These are phyloP conservation scores for Boletus pseudopeckii DNA, from an alignment of 768 basidiomycete genomes.

Conservation along the genomic window DNA sequence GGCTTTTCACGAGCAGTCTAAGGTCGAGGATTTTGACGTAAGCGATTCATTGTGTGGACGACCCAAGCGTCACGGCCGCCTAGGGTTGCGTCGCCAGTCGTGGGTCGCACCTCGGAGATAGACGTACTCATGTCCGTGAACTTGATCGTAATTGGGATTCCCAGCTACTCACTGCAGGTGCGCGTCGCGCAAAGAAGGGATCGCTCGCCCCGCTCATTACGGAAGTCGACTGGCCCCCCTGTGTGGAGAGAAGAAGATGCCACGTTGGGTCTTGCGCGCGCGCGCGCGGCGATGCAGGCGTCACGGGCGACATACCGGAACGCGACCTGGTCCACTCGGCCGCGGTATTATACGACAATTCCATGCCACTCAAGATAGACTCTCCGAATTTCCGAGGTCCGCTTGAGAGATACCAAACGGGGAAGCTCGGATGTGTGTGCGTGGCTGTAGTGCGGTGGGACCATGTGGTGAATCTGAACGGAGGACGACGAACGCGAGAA, in stretches of 20 bases:
- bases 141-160: conserved; percentile 6
- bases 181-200: conserved; percentile 59
- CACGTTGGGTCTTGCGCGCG: conserved; percentile 1
- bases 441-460: conserved; percentile 15
- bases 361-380: conserved; percentile 61
- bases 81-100: conserved; percentile 3
- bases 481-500: conserved; percentile 55
- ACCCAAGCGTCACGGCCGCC: conserved; percentile 4
- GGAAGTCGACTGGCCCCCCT: conserved; percentile 19
- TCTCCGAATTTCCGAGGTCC: conserved; percentile 54
- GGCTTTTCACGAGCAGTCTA: conserved; percentile 26
- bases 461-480: conserved; percentile 22
- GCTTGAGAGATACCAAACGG: conserved; percentile 39
- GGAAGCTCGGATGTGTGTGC: conserved; percentile 24
- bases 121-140: not conserved
- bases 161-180: conserved; percentile 42
- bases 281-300: conserved; percentile 7
- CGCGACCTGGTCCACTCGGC: conserved; percentile 37
- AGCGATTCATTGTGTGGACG: conserved; percentile 16
- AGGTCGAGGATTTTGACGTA: conserved; percentile 59
- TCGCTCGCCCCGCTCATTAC: conserved; percentile 27
- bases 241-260: conserved; percentile 18
- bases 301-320: conserved; percentile 9
- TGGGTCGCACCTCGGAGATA: conserved; percentile 13
- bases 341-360: conserved; percentile 51